phyloP scores from a whole-genome alignment of 495 filamentous ascomycete species.

The Melanomma pulvis-pyrius region DNA sequence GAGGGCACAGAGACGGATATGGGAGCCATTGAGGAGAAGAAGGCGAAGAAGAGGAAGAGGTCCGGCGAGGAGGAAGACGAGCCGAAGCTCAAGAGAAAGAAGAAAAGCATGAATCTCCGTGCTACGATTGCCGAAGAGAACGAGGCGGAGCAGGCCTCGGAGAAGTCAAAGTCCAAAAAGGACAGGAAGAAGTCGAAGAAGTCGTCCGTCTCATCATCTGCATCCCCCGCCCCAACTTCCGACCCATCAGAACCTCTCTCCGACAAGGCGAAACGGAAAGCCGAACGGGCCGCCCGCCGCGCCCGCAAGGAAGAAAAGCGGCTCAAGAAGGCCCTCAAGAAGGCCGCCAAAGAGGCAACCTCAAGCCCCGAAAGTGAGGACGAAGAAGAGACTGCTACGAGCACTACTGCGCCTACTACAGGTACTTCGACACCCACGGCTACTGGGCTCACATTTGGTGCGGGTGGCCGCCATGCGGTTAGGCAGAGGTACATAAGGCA shows the following conservation, averaged over 20 bases:
- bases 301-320: slow-evolving; percentile 36
- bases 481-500: slow-evolving; percentile 74
- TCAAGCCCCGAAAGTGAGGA: slow-evolving; percentile 7
- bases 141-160: slow-evolving; percentile 35
- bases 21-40: slow-evolving; percentile 16
- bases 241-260: slow-evolving; percentile 8
- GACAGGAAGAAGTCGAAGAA: slow-evolving; percentile 47
- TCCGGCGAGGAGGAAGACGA: slow-evolving; percentile 12
- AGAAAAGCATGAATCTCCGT: slow-evolving; percentile 43
- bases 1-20: not conserved
- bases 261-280: slow-evolving; percentile 41
- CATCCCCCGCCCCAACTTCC: slow-evolving; percentile 1
- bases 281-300: slow-evolving; percentile 26
- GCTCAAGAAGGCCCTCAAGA: slow-evolving; percentile 48
- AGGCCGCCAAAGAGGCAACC: slow-evolving; percentile 26
- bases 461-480: slow-evolving; percentile 60
- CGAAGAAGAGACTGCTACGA: slow-evolving; percentile 30
- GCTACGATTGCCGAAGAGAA: slow-evolving; percentile 23
- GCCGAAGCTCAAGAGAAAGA: slow-evolving; percentile 43
- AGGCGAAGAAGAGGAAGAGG: slow-evolving; percentile 38
- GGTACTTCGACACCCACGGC: slow-evolving; percentile 31
- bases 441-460: slow-evolving; percentile 33
- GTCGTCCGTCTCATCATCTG: slow-evolving; percentile 12
- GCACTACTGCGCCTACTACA: slow-evolving; percentile 6
- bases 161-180: slow-evolving; percentile 54